These are phyloP conservation scores for Jacaranda copaia DNA, from an alignment of 257 asterid species.

Conservation along the genomic window DNA sequence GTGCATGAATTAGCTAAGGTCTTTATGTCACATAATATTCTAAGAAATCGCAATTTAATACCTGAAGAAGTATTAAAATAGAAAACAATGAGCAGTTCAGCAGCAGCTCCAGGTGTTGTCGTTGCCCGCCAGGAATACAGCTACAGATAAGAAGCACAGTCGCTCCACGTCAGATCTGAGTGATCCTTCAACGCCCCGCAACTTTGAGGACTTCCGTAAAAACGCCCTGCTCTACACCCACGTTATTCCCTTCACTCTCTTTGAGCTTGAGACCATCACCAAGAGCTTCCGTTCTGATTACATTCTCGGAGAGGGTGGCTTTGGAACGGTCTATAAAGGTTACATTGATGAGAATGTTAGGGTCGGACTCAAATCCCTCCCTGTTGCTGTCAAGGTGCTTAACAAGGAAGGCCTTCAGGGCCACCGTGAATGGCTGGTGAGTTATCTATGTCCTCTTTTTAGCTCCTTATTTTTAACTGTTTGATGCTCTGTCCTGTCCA, in stretches of 20 bases:
- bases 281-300: conserved; percentile 98
- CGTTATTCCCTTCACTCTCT: conserved; percentile 88
- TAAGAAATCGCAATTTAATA: neutral
- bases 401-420: conserved; percentile 99
- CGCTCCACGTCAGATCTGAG: conserved; percentile 87
- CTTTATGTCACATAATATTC: neutral
- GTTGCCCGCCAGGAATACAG: conserved; percentile 52
- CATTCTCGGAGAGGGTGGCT: conserved; percentile 99
- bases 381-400: conserved; percentile 98
- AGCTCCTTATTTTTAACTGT: neutral
- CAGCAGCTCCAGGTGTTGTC: conserved; percentile 72
- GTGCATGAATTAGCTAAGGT: conserved; percentile 19
- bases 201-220: conserved; percentile 77
- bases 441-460: conserved; percentile 32
- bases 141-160: conserved; percentile 71
- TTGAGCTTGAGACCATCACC: conserved; percentile 96
- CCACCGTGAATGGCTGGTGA: conserved; percentile 98
- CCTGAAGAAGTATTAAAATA: conserved; percentile 15
- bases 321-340: conserved; percentile 98
- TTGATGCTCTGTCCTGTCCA: neutral
- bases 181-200: conserved; percentile 86
- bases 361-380: conserved; percentile 94
- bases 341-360: conserved; percentile 97
- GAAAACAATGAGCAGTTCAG: conserved; percentile 61
- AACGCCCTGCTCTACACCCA: conserved; percentile 80